A percentile compares a stretch with the other conserved stretches of the same genome.
These are phyloP conservation scores for Saccharomyces hybrid DNA, from an alignment of 1,139 yeast genomes.

Conservation along the genomic window DNA sequence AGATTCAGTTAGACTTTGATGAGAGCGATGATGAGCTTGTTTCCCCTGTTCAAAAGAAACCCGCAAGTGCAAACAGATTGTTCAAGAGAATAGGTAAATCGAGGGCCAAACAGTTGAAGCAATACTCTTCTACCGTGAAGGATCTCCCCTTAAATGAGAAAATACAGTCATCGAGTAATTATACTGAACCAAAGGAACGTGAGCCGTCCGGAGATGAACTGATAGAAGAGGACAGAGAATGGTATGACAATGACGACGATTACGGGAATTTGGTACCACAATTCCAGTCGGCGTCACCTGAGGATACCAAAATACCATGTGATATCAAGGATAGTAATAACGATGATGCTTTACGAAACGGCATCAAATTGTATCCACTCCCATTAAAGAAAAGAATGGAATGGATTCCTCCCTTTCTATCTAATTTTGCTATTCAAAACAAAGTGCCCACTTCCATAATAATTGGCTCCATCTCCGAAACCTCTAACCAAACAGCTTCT, in stretches of 20 bases:
- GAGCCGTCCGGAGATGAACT: constrained; percentile 4
- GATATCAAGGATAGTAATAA: not conserved
- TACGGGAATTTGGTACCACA: constrained; percentile 17
- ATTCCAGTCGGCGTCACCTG: constrained; percentile 6
- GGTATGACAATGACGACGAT: constrained; percentile 30
- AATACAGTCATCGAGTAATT: not conserved
- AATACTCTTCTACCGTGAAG: not conserved
- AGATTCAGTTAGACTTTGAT: not conserved
- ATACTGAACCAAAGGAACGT: constrained; percentile 10
- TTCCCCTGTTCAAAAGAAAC: constrained; percentile 13
- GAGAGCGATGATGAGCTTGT: constrained; percentile 10
- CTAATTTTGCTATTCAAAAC: constrained; percentile 9
- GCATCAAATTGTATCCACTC: constrained; percentile 19
- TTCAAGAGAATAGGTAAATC: not conserved
- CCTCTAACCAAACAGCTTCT: constrained; percentile 34
- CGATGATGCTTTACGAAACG: constrained; percentile 10
- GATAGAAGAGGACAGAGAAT: constrained; percentile 21
- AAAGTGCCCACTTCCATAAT: constrained; percentile 14
- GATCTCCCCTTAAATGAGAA: not conserved
- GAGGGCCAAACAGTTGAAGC: not conserved
- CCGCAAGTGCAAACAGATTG: not conserved
- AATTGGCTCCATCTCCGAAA: constrained; percentile 40
- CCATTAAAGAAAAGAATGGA: constrained; percentile 19
- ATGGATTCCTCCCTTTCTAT: constrained; percentile 25
- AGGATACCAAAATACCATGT: not conserved